Evolutionary conservation across 2,329 filamentous ascomycete genomes (phyloP).

Genomic region (Coniochaeta sp.): DNA sequence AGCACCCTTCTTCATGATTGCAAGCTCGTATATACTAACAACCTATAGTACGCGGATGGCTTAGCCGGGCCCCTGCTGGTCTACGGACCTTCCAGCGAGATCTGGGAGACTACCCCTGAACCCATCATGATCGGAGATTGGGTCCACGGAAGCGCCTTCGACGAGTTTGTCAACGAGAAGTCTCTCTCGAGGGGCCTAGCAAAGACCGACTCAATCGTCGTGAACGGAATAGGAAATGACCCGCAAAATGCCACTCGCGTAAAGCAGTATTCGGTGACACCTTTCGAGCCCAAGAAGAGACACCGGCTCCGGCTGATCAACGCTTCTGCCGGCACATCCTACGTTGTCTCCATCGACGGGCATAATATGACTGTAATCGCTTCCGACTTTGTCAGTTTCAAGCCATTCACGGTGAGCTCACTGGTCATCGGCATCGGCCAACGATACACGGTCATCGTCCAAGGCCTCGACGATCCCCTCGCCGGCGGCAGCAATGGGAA

Average conservation of each 20-base stretch:
- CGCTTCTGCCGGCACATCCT: constrained; percentile 38
- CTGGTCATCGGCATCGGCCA: constrained; percentile 43
- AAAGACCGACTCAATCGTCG: neutral
- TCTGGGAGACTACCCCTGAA: constrained; percentile 1
- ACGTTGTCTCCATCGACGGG: constrained; percentile 43
- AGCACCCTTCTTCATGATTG: too few relatives aligned
- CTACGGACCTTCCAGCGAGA: constrained; percentile 3
- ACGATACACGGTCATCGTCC: constrained; percentile 38
- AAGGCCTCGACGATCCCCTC: constrained; percentile 8
- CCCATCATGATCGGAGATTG: neutral
- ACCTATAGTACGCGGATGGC: constrained; percentile 52
- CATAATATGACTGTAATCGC: constrained; percentile 47
- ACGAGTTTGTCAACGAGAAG: neutral
- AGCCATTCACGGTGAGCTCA: constrained; percentile 34
- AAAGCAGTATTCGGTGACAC: neutral
- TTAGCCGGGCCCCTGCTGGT: constrained; percentile 53
- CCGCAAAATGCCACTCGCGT: neutral
- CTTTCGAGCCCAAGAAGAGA: constrained; percentile 21
- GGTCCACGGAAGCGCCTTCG: neutral
- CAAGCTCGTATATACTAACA: neutral
- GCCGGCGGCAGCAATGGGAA: neutral
- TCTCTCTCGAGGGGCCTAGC: neutral
- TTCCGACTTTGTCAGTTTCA: constrained; percentile 45
- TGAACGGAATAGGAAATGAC: neutral
- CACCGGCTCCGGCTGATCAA: constrained; percentile 44